These are phyloP conservation scores for Aspergillus ellipticus DNA, from an alignment of 495 filamentous ascomycete species.

Conservation along the genomic window DNA sequence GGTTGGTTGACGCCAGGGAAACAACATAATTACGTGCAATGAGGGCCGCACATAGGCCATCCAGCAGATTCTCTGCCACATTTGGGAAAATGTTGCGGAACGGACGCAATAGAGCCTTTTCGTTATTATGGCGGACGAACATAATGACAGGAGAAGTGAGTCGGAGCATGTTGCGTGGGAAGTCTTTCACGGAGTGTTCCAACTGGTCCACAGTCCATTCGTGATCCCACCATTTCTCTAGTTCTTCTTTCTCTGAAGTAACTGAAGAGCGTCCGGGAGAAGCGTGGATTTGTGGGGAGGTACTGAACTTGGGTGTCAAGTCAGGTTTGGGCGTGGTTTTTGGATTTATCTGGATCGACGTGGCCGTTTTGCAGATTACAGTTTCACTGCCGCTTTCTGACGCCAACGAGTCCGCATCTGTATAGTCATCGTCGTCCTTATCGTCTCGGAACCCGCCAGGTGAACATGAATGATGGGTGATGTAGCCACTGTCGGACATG, in stretches of 20 bases:
- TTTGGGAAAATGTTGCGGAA: slow-evolving; percentile 58
- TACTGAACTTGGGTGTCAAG: slow-evolving; percentile 15
- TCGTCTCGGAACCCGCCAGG: slow-evolving; percentile 23
- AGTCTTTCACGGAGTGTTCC: slow-evolving; percentile 40
- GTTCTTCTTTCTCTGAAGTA: slow-evolving; percentile 27
- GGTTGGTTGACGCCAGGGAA: slow-evolving; percentile 29
- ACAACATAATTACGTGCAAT: slow-evolving; percentile 60
- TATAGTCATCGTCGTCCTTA: slow-evolving; percentile 30
- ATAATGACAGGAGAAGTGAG: slow-evolving; percentile 47
- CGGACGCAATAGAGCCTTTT: slow-evolving; percentile 35
- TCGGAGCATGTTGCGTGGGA: slow-evolving; percentile 40
- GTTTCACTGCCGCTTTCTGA: slow-evolving; percentile 31
- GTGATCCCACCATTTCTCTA: slow-evolving; percentile 40
- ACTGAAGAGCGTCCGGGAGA: slow-evolving; percentile 28
- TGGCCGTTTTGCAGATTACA: slow-evolving; percentile 24
- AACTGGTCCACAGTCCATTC: slow-evolving; percentile 46
- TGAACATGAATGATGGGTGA: slow-evolving; percentile 26
- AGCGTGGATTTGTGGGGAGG: slow-evolving; percentile 14
- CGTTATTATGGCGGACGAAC: slow-evolving; percentile 37
- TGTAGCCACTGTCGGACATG: slow-evolving; percentile 40
- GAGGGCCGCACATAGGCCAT: slow-evolving; percentile 61
- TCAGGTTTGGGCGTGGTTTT: slow-evolving; percentile 22
- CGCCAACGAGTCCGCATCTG: slow-evolving; percentile 28
- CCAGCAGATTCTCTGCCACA: slow-evolving; percentile 51
- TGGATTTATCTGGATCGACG: slow-evolving; percentile 17